Base-by-base conservation (phyloP, 2,329 filamentous ascomycete species). In the Juglanconis oblonga region DNA sequence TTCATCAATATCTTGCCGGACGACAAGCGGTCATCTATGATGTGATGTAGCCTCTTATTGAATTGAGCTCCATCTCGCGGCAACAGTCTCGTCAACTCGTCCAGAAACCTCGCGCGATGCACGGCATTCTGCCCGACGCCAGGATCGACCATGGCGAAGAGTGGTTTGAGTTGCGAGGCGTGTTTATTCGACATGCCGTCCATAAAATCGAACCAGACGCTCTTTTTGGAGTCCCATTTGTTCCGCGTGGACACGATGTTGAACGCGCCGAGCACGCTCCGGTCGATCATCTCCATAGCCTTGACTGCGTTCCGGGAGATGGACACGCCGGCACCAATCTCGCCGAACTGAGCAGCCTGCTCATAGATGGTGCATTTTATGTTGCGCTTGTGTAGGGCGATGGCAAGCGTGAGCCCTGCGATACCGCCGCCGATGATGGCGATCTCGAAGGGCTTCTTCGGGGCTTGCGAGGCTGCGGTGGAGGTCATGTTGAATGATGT, bases 391-490 rank as follows among this genome's bases (percentile, higher is more conserved):
- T 67, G 63, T 5, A 77, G 69, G 14, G 64, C 65, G 32, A 76
- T 69, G 3, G 74, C 71, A 7, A 76, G 67, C 5, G 69, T 71
- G 1, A 76, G 63, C 10, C 74, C 76, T 59, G 69, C 78, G 63
- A 69, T 79, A 67, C 67, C 79, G 65, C 66, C 77, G 67, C 67
- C 80, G 29, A 77, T 66, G 38, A 77, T 72, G 59, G 74, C 74
- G 50, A 76, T 58, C 52, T 71, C 64, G 55, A 74, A 67, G 5
- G 67, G 66, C 42, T 67, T 67, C 2, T 51, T 42, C 14, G n/a
- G 33, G 17, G 55, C 24, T 13, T 48, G 44, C 4, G 53, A n/a
- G 11, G 44, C 33, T 44, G 13, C 24, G 2, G 13, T 59, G 35
- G 50, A 53, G 4, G 55, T 42, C 44, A 45, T 45, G 44, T 4